Conservation (phyloP, 306 rosid species). For the Pterocarpus santalinus region DNA sequence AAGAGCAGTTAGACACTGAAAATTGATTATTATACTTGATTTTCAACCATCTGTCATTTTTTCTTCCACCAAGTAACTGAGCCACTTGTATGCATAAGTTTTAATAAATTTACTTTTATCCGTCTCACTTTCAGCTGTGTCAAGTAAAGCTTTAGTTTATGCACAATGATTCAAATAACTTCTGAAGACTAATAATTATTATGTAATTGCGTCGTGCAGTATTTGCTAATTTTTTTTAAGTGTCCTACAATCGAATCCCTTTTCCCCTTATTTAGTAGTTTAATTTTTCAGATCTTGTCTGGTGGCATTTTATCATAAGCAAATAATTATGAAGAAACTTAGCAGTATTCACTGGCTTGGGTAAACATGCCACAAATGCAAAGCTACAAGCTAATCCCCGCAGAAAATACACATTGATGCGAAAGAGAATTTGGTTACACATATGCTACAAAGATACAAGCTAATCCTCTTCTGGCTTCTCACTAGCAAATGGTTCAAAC, state of each 20-base stretch:
- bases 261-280: no score
- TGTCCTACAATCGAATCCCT: not conserved
- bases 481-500: slow-evolving; percentile 2
- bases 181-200: not conserved
- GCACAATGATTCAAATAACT: not conserved
- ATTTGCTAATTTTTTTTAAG: not conserved
- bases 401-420: not conserved
- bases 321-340: not conserved
- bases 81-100: no score
- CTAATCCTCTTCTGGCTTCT: slow-evolving; percentile 28
- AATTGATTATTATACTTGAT: not conserved
- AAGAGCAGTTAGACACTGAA: no score
- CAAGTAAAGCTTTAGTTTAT: no score
- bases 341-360: not conserved
- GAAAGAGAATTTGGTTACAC: not conserved
- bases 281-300: no score
- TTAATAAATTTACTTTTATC: no score
- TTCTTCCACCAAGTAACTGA: no score
- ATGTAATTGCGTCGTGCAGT: not conserved
- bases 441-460: slow-evolving; percentile 27
- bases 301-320: not conserved
- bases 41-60: no score
- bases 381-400: slow-evolving; percentile 23
- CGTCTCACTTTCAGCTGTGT: no score
- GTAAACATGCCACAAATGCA: slow-evolving; percentile 1